Evolutionary conservation across 352 stramenopile species (phyloP).

Genomic region (Phytopythium helicoides): DNA sequence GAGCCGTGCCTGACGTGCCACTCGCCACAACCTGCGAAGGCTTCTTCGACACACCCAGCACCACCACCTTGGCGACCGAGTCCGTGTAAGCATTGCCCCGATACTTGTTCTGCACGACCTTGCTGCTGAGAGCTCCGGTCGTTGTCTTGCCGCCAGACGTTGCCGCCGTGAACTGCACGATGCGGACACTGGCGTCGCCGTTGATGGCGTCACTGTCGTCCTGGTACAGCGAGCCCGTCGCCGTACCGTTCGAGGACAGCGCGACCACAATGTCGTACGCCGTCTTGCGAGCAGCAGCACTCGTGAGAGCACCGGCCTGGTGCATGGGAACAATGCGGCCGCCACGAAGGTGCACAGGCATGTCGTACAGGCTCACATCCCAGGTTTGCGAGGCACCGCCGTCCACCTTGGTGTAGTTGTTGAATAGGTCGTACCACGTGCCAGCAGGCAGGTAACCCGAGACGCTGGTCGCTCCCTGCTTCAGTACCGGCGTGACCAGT

Average conservation of each 20-base stretch:
- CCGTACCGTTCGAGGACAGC: slow-evolving; percentile 10
- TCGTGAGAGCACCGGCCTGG: slow-evolving; percentile 39
- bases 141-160: no score
- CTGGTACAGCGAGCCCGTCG: slow-evolving; percentile 47
- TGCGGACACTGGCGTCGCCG: slow-evolving; percentile 41
- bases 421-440: slow-evolving; percentile 61
- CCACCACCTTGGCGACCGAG: slow-evolving; percentile 2
- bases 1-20: slow-evolving; percentile 1
- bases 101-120: slow-evolving; percentile 19
- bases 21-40: no score
- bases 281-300: slow-evolving; percentile 33
- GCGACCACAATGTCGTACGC: slow-evolving; percentile 53
- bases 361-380: slow-evolving; percentile 47
- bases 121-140: slow-evolving; percentile 13
- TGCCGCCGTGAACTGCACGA: slow-evolving; percentile 32
- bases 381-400: slow-evolving; percentile 26
- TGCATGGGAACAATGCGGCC: slow-evolving; percentile 49
- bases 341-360: slow-evolving; percentile 54
- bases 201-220: slow-evolving; percentile 49
- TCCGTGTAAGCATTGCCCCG: no score
- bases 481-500: slow-evolving; percentile 46
- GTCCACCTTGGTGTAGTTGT: slow-evolving; percentile 28
- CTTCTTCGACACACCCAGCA: no score
- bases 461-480: slow-evolving; percentile 36
- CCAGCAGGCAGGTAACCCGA: slow-evolving; percentile 42